A percentile compares a stretch with the other conserved stretches of the same genome.
Conservation (phyloP, 2,329 filamentous ascomycete genomes). For the Knufia fluminis region DNA sequence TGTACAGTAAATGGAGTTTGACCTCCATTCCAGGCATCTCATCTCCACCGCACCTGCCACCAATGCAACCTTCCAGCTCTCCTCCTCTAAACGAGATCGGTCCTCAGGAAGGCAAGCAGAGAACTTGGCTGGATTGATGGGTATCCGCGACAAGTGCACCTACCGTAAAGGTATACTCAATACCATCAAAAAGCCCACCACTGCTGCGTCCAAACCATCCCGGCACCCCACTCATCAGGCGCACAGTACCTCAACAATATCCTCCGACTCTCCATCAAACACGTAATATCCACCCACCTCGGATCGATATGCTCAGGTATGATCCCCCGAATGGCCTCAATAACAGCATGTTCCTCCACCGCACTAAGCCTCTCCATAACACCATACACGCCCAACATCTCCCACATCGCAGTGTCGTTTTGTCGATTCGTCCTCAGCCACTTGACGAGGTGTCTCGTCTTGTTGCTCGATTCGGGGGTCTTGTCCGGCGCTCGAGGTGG, state of each 20-base stretch:
- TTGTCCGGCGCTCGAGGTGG: constrained; percentile 15
- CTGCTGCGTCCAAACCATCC: constrained; percentile 22
- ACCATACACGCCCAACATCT: constrained; percentile 16
- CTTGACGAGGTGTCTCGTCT: constrained; percentile 21
- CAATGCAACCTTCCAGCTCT: too few species aligned
- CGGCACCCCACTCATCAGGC: constrained; percentile 13
- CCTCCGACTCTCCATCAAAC: constrained; percentile 19
- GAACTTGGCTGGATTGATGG: too few species aligned
- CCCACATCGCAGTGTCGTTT: constrained; percentile 15
- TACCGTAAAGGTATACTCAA: too few species aligned
- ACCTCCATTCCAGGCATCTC: too few species aligned
- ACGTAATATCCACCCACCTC: constrained; percentile 22
- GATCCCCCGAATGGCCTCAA: not conserved
- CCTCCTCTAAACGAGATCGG: too few species aligned
- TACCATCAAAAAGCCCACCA: constrained; percentile 13
- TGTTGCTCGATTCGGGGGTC: constrained; percentile 12
- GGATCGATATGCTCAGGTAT: constrained; percentile 12
- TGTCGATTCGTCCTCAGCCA: constrained; percentile 12
- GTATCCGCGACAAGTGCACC: too few species aligned
- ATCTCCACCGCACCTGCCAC: too few species aligned
- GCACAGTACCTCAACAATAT: constrained; percentile 20
- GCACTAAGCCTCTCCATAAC: constrained; percentile 20
- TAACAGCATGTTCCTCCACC: constrained; percentile 22
- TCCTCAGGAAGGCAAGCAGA: too few species aligned
- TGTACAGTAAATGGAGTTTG: too few species aligned